Conservation (phyloP, 441 rosid species). For the Pelargonium australe region DNA sequence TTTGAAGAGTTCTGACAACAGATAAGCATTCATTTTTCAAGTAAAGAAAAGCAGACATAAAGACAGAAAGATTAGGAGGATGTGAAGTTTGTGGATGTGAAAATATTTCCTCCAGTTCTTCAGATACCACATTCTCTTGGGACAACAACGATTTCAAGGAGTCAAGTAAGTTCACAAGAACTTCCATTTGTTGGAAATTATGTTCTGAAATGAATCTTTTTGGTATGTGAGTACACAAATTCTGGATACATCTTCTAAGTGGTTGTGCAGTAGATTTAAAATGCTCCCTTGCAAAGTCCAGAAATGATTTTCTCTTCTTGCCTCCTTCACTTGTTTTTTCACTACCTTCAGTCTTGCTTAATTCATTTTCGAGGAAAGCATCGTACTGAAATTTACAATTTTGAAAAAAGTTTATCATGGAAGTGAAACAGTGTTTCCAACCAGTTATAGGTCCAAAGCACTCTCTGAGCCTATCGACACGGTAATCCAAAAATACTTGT, state of each 20-base stretch:
- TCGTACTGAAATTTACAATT: constrained; percentile 19
- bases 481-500: constrained; percentile 39
- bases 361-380: constrained; percentile 2
- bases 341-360: not conserved
- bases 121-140: constrained; percentile 9
- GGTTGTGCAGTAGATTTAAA: constrained; percentile 8
- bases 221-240: constrained; percentile 17
- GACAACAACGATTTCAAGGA: constrained; percentile 5
- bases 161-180: constrained; percentile 10
- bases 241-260: constrained; percentile 10
- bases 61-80: not conserved
- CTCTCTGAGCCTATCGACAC: constrained; percentile 27
- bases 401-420: constrained; percentile 30
- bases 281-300: constrained; percentile 8
- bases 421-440: constrained; percentile 28
- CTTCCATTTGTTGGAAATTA: not conserved
- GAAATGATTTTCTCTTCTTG: constrained; percentile 4
- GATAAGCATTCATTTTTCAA: constrained; percentile 18
- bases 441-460: constrained; percentile 34
- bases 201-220: constrained; percentile 4
- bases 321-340: not conserved
- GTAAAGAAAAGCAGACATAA: not conserved
- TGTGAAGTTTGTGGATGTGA: not conserved
- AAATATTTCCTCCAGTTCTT: constrained; percentile 13
- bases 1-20: constrained; percentile 6